Percentiles rank a stretch among this genome's conserved stretches.
These are phyloP conservation scores for Rugonectria rugulosa DNA, from an alignment of 2,329 filamentous ascomycete species.

Conservation along the genomic window DNA sequence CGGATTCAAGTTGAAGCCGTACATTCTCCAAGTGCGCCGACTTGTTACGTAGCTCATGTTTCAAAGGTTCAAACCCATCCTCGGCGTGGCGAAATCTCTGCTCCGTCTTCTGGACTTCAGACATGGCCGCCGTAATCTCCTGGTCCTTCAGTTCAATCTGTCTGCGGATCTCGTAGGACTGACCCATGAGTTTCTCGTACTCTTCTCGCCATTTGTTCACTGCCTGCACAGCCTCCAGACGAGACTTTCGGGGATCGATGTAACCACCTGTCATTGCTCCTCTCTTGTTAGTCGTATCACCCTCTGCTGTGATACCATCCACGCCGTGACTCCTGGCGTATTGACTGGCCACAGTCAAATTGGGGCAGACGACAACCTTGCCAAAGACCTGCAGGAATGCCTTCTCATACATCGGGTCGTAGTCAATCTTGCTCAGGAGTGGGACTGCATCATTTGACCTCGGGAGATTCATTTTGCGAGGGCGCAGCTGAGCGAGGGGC, in stretches of 20 bases:
- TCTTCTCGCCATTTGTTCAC: slow-evolving; percentile 79
- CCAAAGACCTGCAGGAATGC: slow-evolving; percentile 97
- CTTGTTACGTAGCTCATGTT: slow-evolving; percentile 78
- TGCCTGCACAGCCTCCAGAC: slow-evolving; percentile 82
- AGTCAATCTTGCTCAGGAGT: slow-evolving; percentile 84
- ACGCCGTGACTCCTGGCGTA: slow-evolving; percentile 93
- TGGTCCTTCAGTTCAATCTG: slow-evolving; percentile 85
- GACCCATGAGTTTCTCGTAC: slow-evolving; percentile 71
- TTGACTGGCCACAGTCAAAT: slow-evolving; percentile 84
- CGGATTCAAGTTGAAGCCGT: slow-evolving; percentile 76
- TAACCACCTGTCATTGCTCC: slow-evolving; percentile 96
- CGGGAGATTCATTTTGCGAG: slow-evolving; percentile 77
- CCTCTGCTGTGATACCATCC: slow-evolving; percentile 92
- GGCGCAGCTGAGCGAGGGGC: slow-evolving; percentile 83
- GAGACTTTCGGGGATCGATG: slow-evolving; percentile 84
- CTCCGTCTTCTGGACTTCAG: slow-evolving; percentile 82
- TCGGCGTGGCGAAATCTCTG: slow-evolving; percentile 81
- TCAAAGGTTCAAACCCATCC: slow-evolving; percentile 80
- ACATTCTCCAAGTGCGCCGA: slow-evolving; percentile 77
- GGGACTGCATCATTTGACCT: slow-evolving; percentile 87
- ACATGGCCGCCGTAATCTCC: slow-evolving; percentile 85
- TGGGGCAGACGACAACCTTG: slow-evolving; percentile 92
- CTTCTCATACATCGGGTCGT: slow-evolving; percentile 77
- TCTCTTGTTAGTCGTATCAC: slow-evolving; percentile 93
- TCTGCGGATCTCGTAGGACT: slow-evolving; percentile 70